phyloP scores from a whole-genome alignment of 75 land plant genomes.

The Cupressus sempervirens region DNA sequence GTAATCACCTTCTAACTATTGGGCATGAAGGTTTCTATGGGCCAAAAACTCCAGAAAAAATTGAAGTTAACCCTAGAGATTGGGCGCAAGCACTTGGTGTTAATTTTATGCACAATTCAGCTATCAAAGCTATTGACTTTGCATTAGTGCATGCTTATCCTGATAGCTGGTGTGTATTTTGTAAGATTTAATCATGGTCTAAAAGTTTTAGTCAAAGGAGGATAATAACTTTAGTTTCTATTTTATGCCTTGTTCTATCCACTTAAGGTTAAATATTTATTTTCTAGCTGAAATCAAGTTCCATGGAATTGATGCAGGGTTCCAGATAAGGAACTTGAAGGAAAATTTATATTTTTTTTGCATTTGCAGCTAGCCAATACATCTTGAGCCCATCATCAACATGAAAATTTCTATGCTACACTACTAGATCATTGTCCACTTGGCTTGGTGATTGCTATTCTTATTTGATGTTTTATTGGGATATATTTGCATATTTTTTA shows the following conservation, averaged over 20 bases:
- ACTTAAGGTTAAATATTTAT: too few species aligned
- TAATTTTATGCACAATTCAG: slow-evolving; percentile 79
- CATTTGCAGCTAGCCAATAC: neutral
- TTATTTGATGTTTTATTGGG: too few species aligned
- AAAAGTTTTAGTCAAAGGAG: neutral
- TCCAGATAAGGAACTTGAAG: too few species aligned
- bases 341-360: too few species aligned
- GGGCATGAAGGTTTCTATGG: slow-evolving; percentile 96
- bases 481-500: too few species aligned
- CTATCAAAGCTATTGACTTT: slow-evolving; percentile 60
- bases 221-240: neutral
- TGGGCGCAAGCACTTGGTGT: slow-evolving; percentile 54
- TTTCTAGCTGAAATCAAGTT: too few species aligned
- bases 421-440: neutral
- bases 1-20: slow-evolving; percentile 64
- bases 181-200: neutral
- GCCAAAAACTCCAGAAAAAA: slow-evolving; percentile 28
- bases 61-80: slow-evolving; percentile 51
- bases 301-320: too few species aligned
- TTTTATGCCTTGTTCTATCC: neutral
- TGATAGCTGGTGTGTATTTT: slow-evolving; percentile 65
- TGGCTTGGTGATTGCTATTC: neutral
- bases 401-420: neutral
- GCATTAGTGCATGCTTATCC: slow-evolving; percentile 88
- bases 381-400: neutral